Percentiles rank a stretch among this genome's conserved stretches.
Conservation (phyloP, 768 basidiomycete genomes). For the Boletus vinaceobasis region DNA sequence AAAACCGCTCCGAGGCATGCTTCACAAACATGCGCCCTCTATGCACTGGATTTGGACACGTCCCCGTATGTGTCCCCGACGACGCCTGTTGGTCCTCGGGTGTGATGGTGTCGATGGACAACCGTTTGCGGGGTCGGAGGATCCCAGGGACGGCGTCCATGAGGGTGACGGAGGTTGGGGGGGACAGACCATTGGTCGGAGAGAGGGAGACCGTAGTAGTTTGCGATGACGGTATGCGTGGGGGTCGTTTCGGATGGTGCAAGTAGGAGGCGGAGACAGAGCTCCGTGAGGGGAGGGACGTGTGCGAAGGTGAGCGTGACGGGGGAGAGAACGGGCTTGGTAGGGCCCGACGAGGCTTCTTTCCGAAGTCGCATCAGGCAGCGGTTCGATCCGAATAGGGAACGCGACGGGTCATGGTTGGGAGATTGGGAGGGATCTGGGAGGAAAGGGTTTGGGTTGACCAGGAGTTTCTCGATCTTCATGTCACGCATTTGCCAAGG, state of each 20-base stretch:
- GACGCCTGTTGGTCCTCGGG: neutral
- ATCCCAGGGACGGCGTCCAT: conserved; percentile 28
- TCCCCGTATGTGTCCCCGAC: conserved; percentile 23
- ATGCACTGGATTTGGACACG: conserved; percentile 43
- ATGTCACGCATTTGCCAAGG: conserved; percentile 65
- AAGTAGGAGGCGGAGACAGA: conserved; percentile 38
- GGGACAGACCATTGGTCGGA: conserved; percentile 28
- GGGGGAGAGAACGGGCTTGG: conserved; percentile 18
- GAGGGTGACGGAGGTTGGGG: conserved; percentile 24
- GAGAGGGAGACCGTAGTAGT: conserved; percentile 31
- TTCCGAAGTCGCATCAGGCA: conserved; percentile 12
- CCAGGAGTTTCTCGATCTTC: conserved; percentile 43
- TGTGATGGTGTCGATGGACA: conserved; percentile 8
- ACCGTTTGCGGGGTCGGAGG: conserved; percentile 24
- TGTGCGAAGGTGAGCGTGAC: conserved; percentile 17
- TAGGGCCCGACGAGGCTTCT: neutral
- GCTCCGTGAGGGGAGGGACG: conserved; percentile 34
- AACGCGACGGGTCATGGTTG: neutral
- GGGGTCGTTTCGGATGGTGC: conserved; percentile 16
- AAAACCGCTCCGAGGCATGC: conserved; percentile 59
- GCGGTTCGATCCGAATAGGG: conserved; percentile 9
- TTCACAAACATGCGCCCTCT: conserved; percentile 43
- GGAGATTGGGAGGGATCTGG: conserved; percentile 25
- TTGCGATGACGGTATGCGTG: conserved; percentile 15
- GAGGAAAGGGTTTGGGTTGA: conserved; percentile 63